Conservation (phyloP, 768 basidiomycete genomes). For the Boletus pseudo-olivaceus region DNA sequence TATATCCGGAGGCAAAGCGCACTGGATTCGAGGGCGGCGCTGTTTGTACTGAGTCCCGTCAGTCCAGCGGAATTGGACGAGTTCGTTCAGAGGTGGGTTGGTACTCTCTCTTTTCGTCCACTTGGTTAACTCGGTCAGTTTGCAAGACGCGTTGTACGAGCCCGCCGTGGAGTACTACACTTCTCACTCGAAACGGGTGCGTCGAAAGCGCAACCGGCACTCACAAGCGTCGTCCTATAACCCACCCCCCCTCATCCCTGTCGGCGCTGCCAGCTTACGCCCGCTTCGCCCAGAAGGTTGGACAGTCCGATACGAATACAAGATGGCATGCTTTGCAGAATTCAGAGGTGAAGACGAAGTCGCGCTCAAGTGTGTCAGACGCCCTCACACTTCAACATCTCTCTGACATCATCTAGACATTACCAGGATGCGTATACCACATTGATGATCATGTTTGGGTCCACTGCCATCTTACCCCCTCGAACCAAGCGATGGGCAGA, state of each 20-base stretch:
- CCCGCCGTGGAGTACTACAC: constrained; percentile 92
- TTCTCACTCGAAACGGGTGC: constrained; percentile 85
- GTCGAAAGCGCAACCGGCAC: constrained; percentile 84
- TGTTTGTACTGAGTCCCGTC: constrained; percentile 95
- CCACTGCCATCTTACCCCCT: constrained; percentile 80
- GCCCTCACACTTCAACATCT: background rate
- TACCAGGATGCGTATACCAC: constrained; percentile 91
- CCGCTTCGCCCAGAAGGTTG: constrained; percentile 83
- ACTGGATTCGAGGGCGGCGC: constrained; percentile 85
- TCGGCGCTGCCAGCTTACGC: constrained; percentile 41
- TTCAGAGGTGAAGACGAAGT: constrained; percentile 91
- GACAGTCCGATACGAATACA: constrained; percentile 97
- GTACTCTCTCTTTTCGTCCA: background rate
- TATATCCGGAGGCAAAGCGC: constrained; percentile 85
- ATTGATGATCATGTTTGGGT: constrained; percentile 84
- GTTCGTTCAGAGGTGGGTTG: constrained; percentile 73
- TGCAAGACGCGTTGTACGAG: constrained; percentile 87
- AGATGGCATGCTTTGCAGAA: constrained; percentile 95
- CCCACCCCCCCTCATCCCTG: constrained; percentile 42
- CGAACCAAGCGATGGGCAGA: constrained; percentile 98
- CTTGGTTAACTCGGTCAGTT: constrained; percentile 37
- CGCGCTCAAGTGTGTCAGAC: constrained; percentile 71
- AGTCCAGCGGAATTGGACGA: constrained; percentile 80
- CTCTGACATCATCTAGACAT: constrained; percentile 52
- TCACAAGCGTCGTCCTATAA: constrained; percentile 55